These are phyloP conservation scores for Yamadazyma laniorum DNA, from an alignment of 805 yeast genomes.

Conservation along the genomic window DNA sequence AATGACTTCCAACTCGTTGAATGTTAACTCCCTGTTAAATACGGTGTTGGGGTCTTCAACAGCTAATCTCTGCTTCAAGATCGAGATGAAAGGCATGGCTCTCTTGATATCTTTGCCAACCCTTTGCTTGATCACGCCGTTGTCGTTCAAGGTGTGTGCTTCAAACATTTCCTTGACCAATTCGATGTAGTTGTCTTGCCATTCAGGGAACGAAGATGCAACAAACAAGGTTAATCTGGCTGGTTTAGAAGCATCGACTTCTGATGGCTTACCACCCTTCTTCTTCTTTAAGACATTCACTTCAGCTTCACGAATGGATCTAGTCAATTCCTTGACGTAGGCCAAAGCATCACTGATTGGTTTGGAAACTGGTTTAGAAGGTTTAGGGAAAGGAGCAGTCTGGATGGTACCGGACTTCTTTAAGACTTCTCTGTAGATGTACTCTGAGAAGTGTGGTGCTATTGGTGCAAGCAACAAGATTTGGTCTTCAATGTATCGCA, in stretches of 20 bases:
- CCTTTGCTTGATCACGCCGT: slow-evolving; percentile 57
- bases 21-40: slow-evolving; percentile 84
- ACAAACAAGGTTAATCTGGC: slow-evolving; percentile 70
- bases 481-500: slow-evolving; percentile 83
- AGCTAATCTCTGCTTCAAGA: slow-evolving; percentile 75
- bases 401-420: slow-evolving; percentile 67
- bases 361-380: slow-evolving; percentile 62
- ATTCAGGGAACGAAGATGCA: slow-evolving; percentile 74
- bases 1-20: slow-evolving; percentile 71
- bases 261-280: slow-evolving; percentile 78
- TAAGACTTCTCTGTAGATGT: slow-evolving; percentile 79
- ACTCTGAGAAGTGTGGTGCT: slow-evolving; percentile 95
- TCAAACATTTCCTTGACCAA: slow-evolving; percentile 77
- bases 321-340: slow-evolving; percentile 74
- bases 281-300: slow-evolving; percentile 74
- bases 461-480: slow-evolving; percentile 82
- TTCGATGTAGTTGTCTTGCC: slow-evolving; percentile 60
- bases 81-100: slow-evolving; percentile 95
- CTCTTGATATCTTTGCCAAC: slow-evolving; percentile 91
- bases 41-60: slow-evolving; percentile 72
- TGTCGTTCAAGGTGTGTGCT: slow-evolving; percentile 60
- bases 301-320: slow-evolving; percentile 91
- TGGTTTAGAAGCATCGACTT: slow-evolving; percentile 72
- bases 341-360: slow-evolving; percentile 65
- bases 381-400: slow-evolving; percentile 75